Evolutionary conservation across 768 basidiomycete species (phyloP).

Genomic region (Amanita pallidorosea): DNA sequence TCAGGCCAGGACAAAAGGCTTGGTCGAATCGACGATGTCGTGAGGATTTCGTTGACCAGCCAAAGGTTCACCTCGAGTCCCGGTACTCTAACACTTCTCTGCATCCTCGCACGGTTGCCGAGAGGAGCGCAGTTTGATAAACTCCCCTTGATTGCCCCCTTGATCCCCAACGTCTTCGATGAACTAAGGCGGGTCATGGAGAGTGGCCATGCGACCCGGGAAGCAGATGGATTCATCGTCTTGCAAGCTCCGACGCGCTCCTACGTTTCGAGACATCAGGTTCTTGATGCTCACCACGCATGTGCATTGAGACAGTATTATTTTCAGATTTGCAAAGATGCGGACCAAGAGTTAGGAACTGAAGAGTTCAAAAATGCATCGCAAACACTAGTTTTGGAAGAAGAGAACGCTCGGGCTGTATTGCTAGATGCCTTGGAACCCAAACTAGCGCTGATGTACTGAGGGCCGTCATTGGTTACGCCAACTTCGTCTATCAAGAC

Average conservation of each 20-base stretch:
- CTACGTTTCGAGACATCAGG: neutral
- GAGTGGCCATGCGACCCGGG: neutral
- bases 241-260: conserved; percentile 1
- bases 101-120: neutral
- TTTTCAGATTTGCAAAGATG: conserved; percentile 1
- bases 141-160: neutral
- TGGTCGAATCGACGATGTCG: neutral
- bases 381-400: neutral
- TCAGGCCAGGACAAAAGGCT: neutral
- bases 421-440: neutral
- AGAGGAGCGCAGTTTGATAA: neutral
- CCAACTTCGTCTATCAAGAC: neutral
- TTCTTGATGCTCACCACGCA: neutral
- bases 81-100: neutral
- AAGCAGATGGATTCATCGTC: neutral
- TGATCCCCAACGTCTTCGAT: neutral
- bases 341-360: neutral
- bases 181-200: neutral
- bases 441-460: neutral
- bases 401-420: neutral
- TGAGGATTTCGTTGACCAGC: neutral
- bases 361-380: neutral
- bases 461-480: neutral
- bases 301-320: neutral
- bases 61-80: neutral